A percentile compares a stretch with the other conserved stretches of the same genome.
These are phyloP conservation scores for Aspergillus brasiliensis DNA, from an alignment of 2,329 filamentous ascomycete species.

Conservation along the genomic window DNA sequence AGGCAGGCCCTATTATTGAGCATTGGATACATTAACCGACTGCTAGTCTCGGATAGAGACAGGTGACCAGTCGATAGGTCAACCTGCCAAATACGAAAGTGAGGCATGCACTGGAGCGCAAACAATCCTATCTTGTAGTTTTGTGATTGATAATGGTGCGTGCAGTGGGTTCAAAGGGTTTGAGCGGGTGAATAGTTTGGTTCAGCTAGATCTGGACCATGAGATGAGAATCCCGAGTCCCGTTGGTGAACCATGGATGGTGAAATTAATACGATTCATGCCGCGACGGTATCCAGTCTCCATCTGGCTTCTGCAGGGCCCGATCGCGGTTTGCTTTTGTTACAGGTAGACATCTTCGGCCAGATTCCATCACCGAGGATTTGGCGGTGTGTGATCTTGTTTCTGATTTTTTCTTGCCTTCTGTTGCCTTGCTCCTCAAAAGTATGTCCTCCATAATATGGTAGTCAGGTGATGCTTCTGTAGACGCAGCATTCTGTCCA, in stretches of 20 bases:
- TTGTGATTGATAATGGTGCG: too few species aligned
- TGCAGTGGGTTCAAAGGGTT: background rate
- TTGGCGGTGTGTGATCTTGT: background rate
- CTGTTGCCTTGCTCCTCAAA: background rate
- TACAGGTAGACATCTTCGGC: background rate
- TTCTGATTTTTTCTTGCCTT: background rate
- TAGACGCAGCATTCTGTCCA: background rate
- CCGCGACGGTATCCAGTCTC: background rate
- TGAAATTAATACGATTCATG: background rate
- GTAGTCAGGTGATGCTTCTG: background rate
- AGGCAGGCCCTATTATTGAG: background rate
- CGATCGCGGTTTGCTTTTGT: background rate
- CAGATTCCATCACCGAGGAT: background rate
- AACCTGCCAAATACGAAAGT: background rate
- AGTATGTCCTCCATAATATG: background rate
- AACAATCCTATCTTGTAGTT: too few species aligned
- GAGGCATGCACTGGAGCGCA: background rate
- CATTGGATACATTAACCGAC: too few species aligned
- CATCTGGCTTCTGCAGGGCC: slow-evolving; percentile 4
- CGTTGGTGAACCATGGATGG: slow-evolving; percentile 10
- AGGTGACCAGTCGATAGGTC: background rate
- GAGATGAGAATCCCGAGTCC: background rate
- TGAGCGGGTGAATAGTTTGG: background rate
- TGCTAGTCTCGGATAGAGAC: background rate
- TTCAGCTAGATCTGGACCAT: slow-evolving; percentile 4